These are phyloP conservation scores for Alternaria rosae DNA, from an alignment of 2,329 filamentous ascomycete species.

Conservation along the genomic window DNA sequence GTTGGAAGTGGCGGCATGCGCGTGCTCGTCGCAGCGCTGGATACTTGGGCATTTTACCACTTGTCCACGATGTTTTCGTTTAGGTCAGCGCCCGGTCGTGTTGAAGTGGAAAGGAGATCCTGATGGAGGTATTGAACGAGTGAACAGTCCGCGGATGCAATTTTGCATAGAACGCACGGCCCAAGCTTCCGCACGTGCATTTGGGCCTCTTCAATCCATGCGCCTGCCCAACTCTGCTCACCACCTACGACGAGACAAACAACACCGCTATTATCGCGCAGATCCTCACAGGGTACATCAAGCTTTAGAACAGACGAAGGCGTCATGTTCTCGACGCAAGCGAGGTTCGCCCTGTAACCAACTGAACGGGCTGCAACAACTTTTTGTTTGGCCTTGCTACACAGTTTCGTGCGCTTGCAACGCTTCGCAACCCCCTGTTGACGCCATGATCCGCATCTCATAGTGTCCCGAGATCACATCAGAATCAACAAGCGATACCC, in stretches of 20 bases:
- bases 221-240: neutral
- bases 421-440: neutral
- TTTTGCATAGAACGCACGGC: neutral
- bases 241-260: neutral
- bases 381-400: neutral
- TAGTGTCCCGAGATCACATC: neutral
- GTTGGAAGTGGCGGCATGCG: neutral
- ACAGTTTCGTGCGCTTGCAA: neutral
- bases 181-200: neutral
- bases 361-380: neutral
- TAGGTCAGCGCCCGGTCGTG: neutral
- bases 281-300: neutral
- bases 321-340: neutral
- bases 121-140: neutral
- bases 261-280: neutral
- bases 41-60: conserved; percentile 4
- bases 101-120: neutral
- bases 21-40: neutral
- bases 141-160: neutral
- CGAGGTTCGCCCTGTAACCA: neutral
- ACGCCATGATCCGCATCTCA: neutral
- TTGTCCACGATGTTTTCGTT: neutral
- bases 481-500: neutral
- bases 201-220: neutral
- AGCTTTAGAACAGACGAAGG: neutral